phyloP scores from a whole-genome alignment of 2,329 filamentous ascomycete genomes.

The Aphanocladium album region DNA sequence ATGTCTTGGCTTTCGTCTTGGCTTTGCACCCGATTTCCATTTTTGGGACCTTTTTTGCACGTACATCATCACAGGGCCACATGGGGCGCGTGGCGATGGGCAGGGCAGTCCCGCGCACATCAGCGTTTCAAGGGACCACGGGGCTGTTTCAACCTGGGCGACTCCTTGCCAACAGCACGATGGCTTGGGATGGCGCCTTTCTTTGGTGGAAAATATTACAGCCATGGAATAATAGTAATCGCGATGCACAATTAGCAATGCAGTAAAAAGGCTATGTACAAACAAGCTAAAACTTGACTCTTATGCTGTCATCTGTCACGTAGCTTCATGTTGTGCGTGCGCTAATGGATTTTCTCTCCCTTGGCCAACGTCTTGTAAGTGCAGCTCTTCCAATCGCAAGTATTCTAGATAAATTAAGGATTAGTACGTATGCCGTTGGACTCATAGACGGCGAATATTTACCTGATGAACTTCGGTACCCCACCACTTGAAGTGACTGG shows the following conservation, averaged over 20 bases:
- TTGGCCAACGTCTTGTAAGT: conserved; percentile 14
- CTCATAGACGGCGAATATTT: not conserved
- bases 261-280: not conserved
- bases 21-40: not conserved
- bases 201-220: not conserved
- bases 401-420: conserved; percentile 13
- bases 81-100: not conserved
- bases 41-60: not conserved
- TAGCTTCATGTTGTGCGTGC: not conserved
- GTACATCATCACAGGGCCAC: not conserved
- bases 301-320: not conserved
- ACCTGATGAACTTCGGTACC: conserved; percentile 23
- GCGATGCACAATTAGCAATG: not conserved
- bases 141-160: not conserved
- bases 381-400: conserved; percentile 22
- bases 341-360: conserved; percentile 7
- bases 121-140: conserved; percentile 3
- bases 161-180: not conserved
- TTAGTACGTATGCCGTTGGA: not conserved
- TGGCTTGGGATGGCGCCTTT: not conserved
- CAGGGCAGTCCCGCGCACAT: not conserved
- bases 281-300: not conserved
- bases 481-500: conserved; percentile 25
- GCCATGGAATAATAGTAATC: not conserved
- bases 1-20: conserved; percentile 7